A percentile compares a stretch with the other conserved stretches of the same genome.
phyloP scores from a whole-genome alignment of 177 flowering plant species.

The Vitis hybrid region DNA sequence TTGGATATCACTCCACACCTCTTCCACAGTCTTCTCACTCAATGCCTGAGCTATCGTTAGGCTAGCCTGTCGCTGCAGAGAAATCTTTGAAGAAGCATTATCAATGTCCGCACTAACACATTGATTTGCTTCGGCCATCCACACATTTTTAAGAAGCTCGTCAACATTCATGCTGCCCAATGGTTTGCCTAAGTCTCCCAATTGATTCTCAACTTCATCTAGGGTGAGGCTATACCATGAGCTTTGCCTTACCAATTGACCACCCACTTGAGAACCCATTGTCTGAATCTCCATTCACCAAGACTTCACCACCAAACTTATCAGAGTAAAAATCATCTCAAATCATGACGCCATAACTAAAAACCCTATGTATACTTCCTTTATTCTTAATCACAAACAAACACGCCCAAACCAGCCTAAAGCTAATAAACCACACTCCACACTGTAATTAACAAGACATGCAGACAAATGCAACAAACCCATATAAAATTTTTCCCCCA shows the following conservation, averaged over 20 bases:
- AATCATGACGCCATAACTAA: too few relatives aligned
- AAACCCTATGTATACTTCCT: too few relatives aligned
- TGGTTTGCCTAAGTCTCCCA: constrained; percentile 77
- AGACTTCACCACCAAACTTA: too few relatives aligned
- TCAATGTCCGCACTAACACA: constrained; percentile 26
- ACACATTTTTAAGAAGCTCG: constrained; percentile 74
- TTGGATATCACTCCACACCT: constrained; percentile 79
- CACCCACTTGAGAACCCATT: constrained; percentile 64
- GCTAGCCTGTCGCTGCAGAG: constrained; percentile 47
- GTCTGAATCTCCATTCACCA: constrained; percentile 17
- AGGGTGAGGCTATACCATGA: constrained; percentile 72
- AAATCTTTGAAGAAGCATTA: constrained; percentile 5
- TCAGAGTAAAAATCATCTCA: too few relatives aligned
- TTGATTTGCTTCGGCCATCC: constrained; percentile 45
- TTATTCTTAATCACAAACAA: too few relatives aligned
- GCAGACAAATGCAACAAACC: too few relatives aligned
- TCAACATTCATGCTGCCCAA: constrained; percentile 83
- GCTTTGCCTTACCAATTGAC: constrained; percentile 41
- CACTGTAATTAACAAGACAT: too few relatives aligned
- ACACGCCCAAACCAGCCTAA: too few relatives aligned
- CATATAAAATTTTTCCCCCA: too few relatives aligned
- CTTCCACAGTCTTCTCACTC: constrained; percentile 79
- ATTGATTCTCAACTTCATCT: constrained; percentile 75
- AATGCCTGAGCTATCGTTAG: constrained; percentile 38
- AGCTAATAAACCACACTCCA: too few relatives aligned